Conservation (phyloP, 192 early-diverging fungal species). For the Glomus cerebriforme region DNA sequence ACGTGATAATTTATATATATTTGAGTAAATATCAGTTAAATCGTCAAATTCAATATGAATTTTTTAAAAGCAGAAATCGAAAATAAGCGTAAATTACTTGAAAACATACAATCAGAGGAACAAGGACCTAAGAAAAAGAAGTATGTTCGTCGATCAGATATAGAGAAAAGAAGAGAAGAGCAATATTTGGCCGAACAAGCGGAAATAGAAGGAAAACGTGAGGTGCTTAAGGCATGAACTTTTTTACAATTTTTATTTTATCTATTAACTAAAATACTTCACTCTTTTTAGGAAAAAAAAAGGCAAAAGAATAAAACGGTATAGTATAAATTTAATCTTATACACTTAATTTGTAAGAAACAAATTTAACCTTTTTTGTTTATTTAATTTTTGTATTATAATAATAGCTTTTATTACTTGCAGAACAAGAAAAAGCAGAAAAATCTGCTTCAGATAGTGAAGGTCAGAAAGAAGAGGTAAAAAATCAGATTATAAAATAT, state of each 20-base stretch:
- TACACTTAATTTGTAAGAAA: neutral
- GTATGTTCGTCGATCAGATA: conserved; percentile 82
- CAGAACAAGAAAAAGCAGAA: conserved; percentile 36
- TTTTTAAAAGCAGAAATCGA: conserved; percentile 71
- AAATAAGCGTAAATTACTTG: conserved; percentile 71
- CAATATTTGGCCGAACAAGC: conserved; percentile 58
- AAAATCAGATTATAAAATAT: neutral
- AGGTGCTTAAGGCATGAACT: conserved; percentile 32
- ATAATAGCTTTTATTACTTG: neutral
- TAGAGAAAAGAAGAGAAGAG: conserved; percentile 64
- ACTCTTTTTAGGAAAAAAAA: conserved; percentile 15
- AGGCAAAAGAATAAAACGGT: conserved; percentile 31
- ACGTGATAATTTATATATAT: too few relatives aligned
- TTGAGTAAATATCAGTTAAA: too few relatives aligned
- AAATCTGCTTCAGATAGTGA: conserved; percentile 30
- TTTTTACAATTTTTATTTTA: neutral
- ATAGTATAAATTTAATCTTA: neutral
- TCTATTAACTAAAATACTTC: neutral
- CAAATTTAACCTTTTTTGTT: neutral
- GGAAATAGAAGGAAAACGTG: conserved; percentile 49
- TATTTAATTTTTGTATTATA: neutral
- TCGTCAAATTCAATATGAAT: too few relatives aligned
- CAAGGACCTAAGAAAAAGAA: conserved; percentile 58
- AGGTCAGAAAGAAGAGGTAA: conserved; percentile 31
- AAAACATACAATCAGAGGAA: conserved; percentile 30